These are phyloP conservation scores for Exutisphaerella laricina DNA, from an alignment of 2,329 filamentous ascomycete species.

Conservation along the genomic window DNA sequence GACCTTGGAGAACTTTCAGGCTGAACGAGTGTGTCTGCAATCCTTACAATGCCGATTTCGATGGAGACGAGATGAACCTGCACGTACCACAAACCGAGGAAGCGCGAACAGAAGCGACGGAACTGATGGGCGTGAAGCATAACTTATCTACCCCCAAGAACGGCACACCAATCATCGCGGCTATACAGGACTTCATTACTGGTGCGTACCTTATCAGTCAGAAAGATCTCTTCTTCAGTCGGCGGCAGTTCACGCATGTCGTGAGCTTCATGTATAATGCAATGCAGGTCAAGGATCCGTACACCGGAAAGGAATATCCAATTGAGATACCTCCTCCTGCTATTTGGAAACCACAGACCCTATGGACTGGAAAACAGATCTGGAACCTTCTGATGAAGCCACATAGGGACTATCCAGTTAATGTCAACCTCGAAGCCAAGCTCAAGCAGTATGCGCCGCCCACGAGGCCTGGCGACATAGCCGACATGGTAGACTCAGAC, in stretches of 20 bases:
- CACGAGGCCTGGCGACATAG: conserved; percentile 55
- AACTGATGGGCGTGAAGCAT: conserved; percentile 96
- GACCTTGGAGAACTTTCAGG: conserved; percentile 92
- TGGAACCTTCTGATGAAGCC: conserved; percentile 90
- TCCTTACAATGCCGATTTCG: conserved; percentile 98
- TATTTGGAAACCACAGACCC: conserved; percentile 73
- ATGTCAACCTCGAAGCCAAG: conserved; percentile 88
- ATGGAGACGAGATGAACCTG: conserved; percentile 98
- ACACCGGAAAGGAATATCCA: conserved; percentile 48
- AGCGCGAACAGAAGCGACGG: conserved; percentile 87
- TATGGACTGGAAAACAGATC: conserved; percentile 97
- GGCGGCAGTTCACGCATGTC: conserved; percentile 80
- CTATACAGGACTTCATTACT: conserved; percentile 99
- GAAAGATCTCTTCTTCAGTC: conserved; percentile 89
- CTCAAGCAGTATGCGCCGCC: conserved; percentile 73
- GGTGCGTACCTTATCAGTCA: conserved; percentile 84
- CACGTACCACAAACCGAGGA: conserved; percentile 98
- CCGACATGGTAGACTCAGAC: conserved; percentile 70
- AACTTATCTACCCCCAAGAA: conserved; percentile 96
- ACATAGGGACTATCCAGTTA: conserved; percentile 73
- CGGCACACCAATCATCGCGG: conserved; percentile 94
- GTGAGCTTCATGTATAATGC: conserved; percentile 92
- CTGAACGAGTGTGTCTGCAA: conserved; percentile 98
- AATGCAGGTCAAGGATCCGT: conserved; percentile 46
- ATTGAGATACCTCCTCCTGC: conserved; percentile 83